Evolutionary conservation across 1,284 basidiomycete species (phyloP), one percentile per base, ranked within the genome.

Genomic region (Fomitopsis palustris): DNA sequence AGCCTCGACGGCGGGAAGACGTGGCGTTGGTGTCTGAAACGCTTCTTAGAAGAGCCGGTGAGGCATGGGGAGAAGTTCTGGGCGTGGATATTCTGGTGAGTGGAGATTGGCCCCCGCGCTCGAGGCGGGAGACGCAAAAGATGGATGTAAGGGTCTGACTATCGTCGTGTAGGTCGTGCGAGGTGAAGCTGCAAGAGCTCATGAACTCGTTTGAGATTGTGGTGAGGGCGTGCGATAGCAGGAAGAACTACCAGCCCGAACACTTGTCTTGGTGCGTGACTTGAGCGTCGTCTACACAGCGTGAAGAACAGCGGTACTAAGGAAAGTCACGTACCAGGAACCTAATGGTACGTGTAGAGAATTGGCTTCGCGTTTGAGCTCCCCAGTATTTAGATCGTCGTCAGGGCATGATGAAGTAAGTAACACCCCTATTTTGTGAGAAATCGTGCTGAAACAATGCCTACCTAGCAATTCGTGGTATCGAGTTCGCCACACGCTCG

Each of bases 41-140:
- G 57, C 3, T 68, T 65, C 43, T 21, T 65, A 17, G 58, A 63
- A 3, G 56, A 56, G 8, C 64, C 64, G 4, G 43, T 65, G 19
- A 58, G 68, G n/a, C 64, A 68, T 29, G 65, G 67, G 4, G 57
- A 58, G 56, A 69, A 69, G 45, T 64, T 65, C 31, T 69, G 68
- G 68, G 61, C 67, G 5, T 69, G 68, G 68, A 56, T 69, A 2
- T 69, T 67, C 56, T 69, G 67, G 67, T 68, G 42, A 8, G 67
- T 68, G 42, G 8, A 57, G 21, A 4, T 31, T 21, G 19, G 23
- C 33, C 21, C 8, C 23, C 6, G 16, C 27, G 14, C 10, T 6
- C 19, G 19, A 21, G 6, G 10, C 19, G 43, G 2, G 23, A 16
- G 5, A 14, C 38, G 8, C n/a, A 5, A 19, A 17, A 19, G n/a